These are phyloP conservation scores for Lactarius deliciosus DNA, from an alignment of 768 basidiomycete genomes.

Conservation along the genomic window DNA sequence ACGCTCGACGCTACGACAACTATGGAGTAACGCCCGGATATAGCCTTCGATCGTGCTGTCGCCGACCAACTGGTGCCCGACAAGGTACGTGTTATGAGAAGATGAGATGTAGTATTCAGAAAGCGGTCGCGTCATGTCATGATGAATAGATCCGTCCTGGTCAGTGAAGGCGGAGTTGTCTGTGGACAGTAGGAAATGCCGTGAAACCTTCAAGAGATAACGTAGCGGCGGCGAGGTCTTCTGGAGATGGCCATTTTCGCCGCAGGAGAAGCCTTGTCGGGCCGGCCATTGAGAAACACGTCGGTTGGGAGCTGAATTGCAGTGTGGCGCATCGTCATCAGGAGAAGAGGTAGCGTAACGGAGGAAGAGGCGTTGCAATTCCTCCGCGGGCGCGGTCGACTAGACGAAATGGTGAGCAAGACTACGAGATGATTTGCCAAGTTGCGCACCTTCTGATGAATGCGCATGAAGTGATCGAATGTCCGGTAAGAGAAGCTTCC, in stretches of 20 bases:
- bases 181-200: constrained; percentile 73
- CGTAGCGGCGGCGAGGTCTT: constrained; percentile 17
- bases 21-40: constrained; percentile 83
- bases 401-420: constrained; percentile 27
- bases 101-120: constrained; percentile 87
- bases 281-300: constrained; percentile 27
- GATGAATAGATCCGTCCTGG: constrained; percentile 54
- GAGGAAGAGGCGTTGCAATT: constrained; percentile 41
- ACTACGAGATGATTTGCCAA: constrained; percentile 38
- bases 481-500: constrained; percentile 40
- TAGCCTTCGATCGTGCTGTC: constrained; percentile 91
- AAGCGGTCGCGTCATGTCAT: constrained; percentile 88
- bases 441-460: constrained; percentile 49
- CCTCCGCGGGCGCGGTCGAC: constrained; percentile 35
- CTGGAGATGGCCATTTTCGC: constrained; percentile 16
- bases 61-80: constrained; percentile 84
- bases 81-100: constrained; percentile 91
- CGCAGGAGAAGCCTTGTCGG: constrained; percentile 9
- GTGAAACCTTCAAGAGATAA: constrained; percentile 66
- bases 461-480: constrained; percentile 53
- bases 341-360: constrained; percentile 36
- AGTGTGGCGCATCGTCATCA: constrained; percentile 7
- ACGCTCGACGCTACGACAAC: constrained; percentile 95
- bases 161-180: constrained; percentile 67
- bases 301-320: constrained; percentile 35